Conservation (phyloP, 2,329 filamentous ascomycete genomes). For the Camillea tinctor region DNA sequence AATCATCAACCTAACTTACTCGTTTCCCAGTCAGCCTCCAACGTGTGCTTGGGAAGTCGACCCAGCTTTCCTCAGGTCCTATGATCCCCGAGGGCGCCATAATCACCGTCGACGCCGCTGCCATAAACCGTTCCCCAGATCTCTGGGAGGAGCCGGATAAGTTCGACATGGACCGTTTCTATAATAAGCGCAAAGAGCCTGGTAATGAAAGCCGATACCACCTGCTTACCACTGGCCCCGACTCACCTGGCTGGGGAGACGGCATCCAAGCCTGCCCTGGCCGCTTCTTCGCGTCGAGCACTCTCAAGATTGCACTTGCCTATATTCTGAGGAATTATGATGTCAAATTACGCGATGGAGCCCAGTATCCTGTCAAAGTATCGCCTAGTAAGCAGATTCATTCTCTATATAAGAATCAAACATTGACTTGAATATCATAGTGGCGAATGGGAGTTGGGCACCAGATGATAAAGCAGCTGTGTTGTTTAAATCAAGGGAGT, state of each 20-base stretch:
- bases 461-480: too few relatives aligned
- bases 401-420: too few relatives aligned
- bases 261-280: constrained; percentile 15
- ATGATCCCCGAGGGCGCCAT: constrained; percentile 7
- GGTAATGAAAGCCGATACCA: constrained; percentile 8
- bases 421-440: too few relatives aligned
- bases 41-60: constrained; percentile 3
- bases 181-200: constrained; percentile 2
- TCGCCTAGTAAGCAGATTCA: too few relatives aligned
- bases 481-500: too few relatives aligned
- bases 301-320: constrained; percentile 10
- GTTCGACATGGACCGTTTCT: constrained; percentile 9
- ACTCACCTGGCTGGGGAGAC: constrained; percentile 13
- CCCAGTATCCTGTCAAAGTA: too few relatives aligned
- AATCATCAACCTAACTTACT: not conserved
- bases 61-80: constrained; percentile 8
- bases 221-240: constrained; percentile 2
- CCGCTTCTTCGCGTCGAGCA: constrained; percentile 11
- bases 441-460: too few relatives aligned
- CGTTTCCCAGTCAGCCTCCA: constrained; percentile 6
- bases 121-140: constrained; percentile 5
- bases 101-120: constrained; percentile 7
- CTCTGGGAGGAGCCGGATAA: constrained; percentile 5
- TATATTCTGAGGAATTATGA: constrained; percentile 10
- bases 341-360: not conserved